Evolutionary conservation across 441 rosid genomes (phyloP).

Genomic region (Gossypium davidsonii): DNA sequence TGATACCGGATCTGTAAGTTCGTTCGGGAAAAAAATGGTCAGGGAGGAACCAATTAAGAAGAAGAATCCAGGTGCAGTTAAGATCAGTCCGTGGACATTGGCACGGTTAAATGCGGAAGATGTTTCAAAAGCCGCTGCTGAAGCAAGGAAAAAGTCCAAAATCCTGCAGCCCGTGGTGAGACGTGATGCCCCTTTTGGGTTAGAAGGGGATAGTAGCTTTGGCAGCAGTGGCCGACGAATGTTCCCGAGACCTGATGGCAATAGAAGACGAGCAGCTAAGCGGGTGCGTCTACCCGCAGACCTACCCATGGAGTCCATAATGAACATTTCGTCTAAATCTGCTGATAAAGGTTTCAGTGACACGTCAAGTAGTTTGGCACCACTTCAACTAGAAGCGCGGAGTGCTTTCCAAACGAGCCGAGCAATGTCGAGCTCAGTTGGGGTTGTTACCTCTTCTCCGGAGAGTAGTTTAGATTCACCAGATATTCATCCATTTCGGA

Average conservation of each 20-base stretch:
- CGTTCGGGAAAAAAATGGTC: slow-evolving; percentile 64
- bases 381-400: slow-evolving; percentile 91
- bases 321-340: slow-evolving; percentile 35
- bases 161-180: slow-evolving; percentile 75
- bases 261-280: slow-evolving; percentile 58
- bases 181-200: slow-evolving; percentile 47
- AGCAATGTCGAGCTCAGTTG: slow-evolving; percentile 70
- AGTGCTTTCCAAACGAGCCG: slow-evolving; percentile 92
- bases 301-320: slow-evolving; percentile 50
- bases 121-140: slow-evolving; percentile 90
- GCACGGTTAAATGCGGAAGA: slow-evolving; percentile 91
- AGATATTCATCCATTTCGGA: slow-evolving; percentile 81
- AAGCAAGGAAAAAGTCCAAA: slow-evolving; percentile 83
- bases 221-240: slow-evolving; percentile 68
- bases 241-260: slow-evolving; percentile 60
- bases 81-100: slow-evolving; percentile 92
- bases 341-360: slow-evolving; percentile 42
- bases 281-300: slow-evolving; percentile 74
- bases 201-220: slow-evolving; percentile 59
- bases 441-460: slow-evolving; percentile 76
- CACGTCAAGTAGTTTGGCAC: slow-evolving; percentile 69
- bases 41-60: slow-evolving; percentile 64
- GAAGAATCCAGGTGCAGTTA: slow-evolving; percentile 66
- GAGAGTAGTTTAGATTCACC: slow-evolving; percentile 96
- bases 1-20: slow-evolving; percentile 80